phyloP scores from a whole-genome alignment of 140 eudicot genomes.

The Cichorium intybus region DNA sequence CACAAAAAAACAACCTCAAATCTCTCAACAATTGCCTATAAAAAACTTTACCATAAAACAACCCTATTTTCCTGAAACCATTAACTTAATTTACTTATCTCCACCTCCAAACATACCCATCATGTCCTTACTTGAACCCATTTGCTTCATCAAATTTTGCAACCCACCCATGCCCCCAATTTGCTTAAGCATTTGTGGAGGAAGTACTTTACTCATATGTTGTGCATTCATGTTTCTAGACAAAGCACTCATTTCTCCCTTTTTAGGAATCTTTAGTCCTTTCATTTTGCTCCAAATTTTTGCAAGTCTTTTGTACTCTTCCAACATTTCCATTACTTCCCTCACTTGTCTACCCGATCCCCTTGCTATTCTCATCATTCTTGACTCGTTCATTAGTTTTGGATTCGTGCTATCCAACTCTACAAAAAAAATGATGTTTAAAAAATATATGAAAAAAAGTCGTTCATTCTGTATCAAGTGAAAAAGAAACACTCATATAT shows the following conservation, averaged over 20 bases:
- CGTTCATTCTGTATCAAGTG: not conserved
- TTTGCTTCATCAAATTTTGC: conserved; percentile 85
- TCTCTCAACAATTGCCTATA: not conserved
- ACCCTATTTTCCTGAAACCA: not conserved
- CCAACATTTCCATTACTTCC: conserved; percentile 88
- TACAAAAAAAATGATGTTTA: conserved; percentile 23
- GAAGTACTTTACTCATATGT: conserved; percentile 91
- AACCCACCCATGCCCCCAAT: conserved; percentile 96
- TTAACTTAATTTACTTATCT: conserved; percentile 30
- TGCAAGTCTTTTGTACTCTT: conserved; percentile 91
- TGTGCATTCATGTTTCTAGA: conserved; percentile 93
- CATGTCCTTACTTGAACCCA: conserved; percentile 89
- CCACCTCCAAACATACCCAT: conserved; percentile 90
- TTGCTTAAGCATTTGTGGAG: conserved; percentile 92
- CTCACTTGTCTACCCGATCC: conserved; percentile 80
- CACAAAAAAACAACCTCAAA: not conserved
- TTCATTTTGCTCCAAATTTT: conserved; percentile 95
- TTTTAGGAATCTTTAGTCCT: conserved; percentile 92
- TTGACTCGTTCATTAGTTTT: conserved; percentile 78
- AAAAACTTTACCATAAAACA: not conserved
- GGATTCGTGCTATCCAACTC: conserved; percentile 93
- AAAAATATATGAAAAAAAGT: not conserved
- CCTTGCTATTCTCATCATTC: conserved; percentile 87
- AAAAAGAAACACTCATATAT: too few relatives aligned
- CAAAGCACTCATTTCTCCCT: conserved; percentile 84